Conservation (phyloP, 805 yeast species). For the Candida germanica region DNA sequence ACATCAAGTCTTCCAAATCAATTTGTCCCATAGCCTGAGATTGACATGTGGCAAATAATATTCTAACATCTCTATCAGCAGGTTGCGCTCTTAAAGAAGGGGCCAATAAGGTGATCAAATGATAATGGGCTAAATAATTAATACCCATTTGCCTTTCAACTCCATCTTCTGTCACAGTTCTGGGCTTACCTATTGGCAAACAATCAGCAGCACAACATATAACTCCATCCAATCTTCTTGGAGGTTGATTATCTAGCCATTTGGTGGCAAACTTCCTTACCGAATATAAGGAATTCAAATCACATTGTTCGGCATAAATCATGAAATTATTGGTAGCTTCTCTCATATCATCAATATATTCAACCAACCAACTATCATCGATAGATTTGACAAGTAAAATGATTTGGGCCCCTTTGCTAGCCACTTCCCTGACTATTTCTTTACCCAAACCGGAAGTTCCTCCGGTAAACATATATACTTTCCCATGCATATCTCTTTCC, state of each 20-base stretch:
- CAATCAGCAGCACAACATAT: constrained; percentile 84
- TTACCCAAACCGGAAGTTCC: constrained; percentile 94
- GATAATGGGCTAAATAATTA: constrained; percentile 80
- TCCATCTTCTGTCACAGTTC: constrained; percentile 75
- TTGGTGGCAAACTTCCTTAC: constrained; percentile 87
- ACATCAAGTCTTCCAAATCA: constrained; percentile 61
- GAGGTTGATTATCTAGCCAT: constrained; percentile 90
- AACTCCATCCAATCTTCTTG: constrained; percentile 87
- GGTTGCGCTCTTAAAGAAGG: constrained; percentile 89
- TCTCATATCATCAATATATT: constrained; percentile 75
- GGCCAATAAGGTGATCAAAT: constrained; percentile 71
- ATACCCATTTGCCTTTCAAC: constrained; percentile 81
- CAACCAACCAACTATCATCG: constrained; percentile 70
- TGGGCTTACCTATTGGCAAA: constrained; percentile 63
- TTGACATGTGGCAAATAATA: constrained; percentile 74
- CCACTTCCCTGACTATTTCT: constrained; percentile 68
- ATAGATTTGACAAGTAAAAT: constrained; percentile 65
- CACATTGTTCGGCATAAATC: constrained; percentile 90
- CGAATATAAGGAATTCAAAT: constrained; percentile 67
- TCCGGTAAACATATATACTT: constrained; percentile 82
- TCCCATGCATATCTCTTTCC: constrained; percentile 91
- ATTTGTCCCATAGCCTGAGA: constrained; percentile 72
- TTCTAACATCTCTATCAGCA: constrained; percentile 89
- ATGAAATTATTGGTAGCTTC: constrained; percentile 64
- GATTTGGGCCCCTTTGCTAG: constrained; percentile 81